Evolutionary conservation across 495 filamentous ascomycete species (phyloP).

Genomic region (Lophiotrema nucula): DNA sequence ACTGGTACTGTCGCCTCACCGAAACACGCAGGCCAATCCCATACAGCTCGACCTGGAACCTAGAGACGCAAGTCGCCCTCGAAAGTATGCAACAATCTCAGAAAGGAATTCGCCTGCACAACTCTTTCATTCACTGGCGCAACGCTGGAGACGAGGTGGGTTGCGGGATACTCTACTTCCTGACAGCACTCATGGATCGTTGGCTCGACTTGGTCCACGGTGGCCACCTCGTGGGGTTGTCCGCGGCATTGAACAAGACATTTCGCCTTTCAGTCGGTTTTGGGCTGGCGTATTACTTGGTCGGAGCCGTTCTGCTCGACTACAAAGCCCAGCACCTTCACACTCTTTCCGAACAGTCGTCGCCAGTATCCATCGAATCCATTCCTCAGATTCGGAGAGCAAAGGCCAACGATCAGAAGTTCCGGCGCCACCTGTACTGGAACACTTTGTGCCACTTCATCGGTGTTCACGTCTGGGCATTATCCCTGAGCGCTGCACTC

Average conservation of each 20-base stretch:
- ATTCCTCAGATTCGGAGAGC: slow-evolving; percentile 41
- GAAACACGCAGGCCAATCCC: slow-evolving; percentile 51
- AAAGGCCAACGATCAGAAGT: slow-evolving; percentile 47
- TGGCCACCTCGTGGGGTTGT: slow-evolving; percentile 47
- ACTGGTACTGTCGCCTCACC: slow-evolving; percentile 59
- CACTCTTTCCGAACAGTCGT: slow-evolving; percentile 26
- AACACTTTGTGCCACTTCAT: slow-evolving; percentile 52
- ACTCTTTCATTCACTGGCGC: slow-evolving; percentile 62
- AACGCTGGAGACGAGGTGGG: slow-evolving; percentile 57
- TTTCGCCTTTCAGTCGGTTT: slow-evolving; percentile 57
- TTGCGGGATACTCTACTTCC: slow-evolving; percentile 58
- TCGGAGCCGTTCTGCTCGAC: slow-evolving; percentile 59
- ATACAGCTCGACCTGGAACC: slow-evolving; percentile 63
- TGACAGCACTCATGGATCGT: slow-evolving; percentile 60
- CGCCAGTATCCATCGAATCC: slow-evolving; percentile 49
- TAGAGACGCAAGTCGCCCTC: slow-evolving; percentile 55
- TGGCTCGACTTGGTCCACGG: slow-evolving; percentile 57
- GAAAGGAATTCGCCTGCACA: slow-evolving; percentile 60
- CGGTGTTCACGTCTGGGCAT: slow-evolving; percentile 57
- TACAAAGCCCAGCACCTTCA: slow-evolving; percentile 56
- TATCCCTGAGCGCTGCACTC: slow-evolving; percentile 51
- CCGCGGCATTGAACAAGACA: slow-evolving; percentile 40
- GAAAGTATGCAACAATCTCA: slow-evolving; percentile 55
- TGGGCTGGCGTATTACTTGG: slow-evolving; percentile 58
- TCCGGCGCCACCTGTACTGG: slow-evolving; percentile 57